phyloP scores from a whole-genome alignment of 139 green algal species.

The Prasinococcaceae sp. region DNA sequence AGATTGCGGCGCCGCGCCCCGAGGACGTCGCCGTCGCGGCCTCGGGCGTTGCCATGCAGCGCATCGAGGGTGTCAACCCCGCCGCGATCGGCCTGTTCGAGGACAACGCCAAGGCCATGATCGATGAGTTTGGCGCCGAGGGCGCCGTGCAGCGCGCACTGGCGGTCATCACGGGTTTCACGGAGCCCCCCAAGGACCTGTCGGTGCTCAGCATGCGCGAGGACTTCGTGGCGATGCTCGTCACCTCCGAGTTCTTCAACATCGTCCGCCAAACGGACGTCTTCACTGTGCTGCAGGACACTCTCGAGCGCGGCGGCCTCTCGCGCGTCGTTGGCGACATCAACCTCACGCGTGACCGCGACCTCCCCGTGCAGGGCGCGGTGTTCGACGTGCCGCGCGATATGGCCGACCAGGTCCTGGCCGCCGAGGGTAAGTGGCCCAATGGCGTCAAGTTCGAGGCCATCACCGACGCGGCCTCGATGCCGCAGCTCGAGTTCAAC shows the following conservation, averaged over 20 bases:
- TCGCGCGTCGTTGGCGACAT: not conserved
- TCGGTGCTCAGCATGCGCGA: conserved; percentile 58
- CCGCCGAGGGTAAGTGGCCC: too few species aligned
- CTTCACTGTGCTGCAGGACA: not conserved
- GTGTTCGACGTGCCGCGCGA: conserved; percentile 67
- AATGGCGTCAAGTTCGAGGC: conserved; percentile 25
- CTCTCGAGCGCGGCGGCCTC: not conserved
- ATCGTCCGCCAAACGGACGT: conserved; percentile 12
- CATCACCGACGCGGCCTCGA: conserved; percentile 24
- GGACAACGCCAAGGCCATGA: conserved; percentile 52
- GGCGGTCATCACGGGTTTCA: conserved; percentile 71
- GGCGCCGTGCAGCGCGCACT: conserved; percentile 60
- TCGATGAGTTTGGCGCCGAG: conserved; percentile 26
- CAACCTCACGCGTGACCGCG: not conserved
- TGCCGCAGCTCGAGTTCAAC: conserved; percentile 26
- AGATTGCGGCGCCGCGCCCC: conserved; percentile 5
- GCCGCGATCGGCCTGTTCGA: conserved; percentile 67
- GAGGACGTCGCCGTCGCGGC: not conserved
- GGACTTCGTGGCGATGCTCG: conserved; percentile 43
- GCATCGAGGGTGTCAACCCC: conserved; percentile 54
- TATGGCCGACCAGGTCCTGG: conserved; percentile 31
- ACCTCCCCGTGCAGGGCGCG: conserved; percentile 29
- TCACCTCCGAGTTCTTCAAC: conserved; percentile 23
- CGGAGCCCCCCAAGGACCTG: conserved; percentile 39
- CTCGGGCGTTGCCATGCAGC: conserved; percentile 10